These are phyloP conservation scores for Colletotrichum gigasporum DNA, from an alignment of 2,329 filamentous ascomycete species.

Conservation along the genomic window DNA sequence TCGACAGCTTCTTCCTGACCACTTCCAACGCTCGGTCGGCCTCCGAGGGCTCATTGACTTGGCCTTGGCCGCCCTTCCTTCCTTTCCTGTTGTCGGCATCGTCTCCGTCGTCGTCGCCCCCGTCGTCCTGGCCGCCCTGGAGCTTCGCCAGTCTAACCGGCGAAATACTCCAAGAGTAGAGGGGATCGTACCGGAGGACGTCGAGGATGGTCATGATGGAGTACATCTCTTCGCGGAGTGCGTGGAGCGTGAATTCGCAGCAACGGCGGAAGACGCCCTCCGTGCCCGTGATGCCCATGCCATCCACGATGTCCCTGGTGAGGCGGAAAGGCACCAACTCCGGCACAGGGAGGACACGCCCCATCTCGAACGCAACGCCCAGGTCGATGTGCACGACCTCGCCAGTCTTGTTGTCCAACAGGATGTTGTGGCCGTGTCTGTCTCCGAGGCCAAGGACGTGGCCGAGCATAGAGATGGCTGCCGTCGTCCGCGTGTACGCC, in stretches of 20 bases:
- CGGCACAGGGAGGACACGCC: conserved; percentile 91
- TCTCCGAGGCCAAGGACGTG: conserved; percentile 94
- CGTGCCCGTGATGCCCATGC: conserved; percentile 93
- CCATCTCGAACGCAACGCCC: conserved; percentile 96
- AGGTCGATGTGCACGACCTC: conserved; percentile 98
- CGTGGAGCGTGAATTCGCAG: conserved; percentile 96
- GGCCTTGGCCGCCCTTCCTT: conserved; percentile 53
- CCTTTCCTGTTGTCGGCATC: conserved; percentile 51
- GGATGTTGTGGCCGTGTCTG: conserved; percentile 95
- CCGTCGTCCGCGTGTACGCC: conserved; percentile 92
- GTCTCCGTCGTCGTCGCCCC: conserved; percentile 43
- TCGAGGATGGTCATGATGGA: conserved; percentile 99
- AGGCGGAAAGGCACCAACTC: conserved; percentile 96
- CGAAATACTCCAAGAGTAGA: conserved; percentile 95
- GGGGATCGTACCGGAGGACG: conserved; percentile 95
- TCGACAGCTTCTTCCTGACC: conserved; percentile 94
- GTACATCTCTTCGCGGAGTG: conserved; percentile 92
- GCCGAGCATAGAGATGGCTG: conserved; percentile 93
- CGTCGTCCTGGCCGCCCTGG: conserved; percentile 67
- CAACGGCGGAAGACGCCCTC: conserved; percentile 98
- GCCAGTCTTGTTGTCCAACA: conserved; percentile 87
- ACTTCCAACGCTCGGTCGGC: conserved; percentile 92
- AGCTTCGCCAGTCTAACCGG: conserved; percentile 71
- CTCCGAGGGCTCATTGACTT: conserved; percentile 71
- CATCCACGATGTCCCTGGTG: conserved; percentile 94